These are phyloP conservation scores for Mycena sp. DNA, from an alignment of 1,284 basidiomycete species.

Conservation along the genomic window DNA sequence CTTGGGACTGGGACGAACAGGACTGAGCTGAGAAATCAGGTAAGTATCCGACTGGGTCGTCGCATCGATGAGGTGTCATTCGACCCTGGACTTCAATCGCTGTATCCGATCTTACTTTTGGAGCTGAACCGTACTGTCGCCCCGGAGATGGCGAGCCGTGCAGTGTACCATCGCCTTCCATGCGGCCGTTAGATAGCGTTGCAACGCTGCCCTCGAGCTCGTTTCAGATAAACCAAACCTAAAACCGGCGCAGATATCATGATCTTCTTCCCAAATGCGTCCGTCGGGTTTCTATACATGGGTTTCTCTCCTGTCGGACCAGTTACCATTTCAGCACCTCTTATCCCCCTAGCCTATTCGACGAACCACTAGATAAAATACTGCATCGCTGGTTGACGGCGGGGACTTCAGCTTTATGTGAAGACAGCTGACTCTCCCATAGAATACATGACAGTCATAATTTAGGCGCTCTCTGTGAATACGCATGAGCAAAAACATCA, in stretches of 20 bases:
- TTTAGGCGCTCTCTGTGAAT: too few species aligned
- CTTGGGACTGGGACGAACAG: conserved; percentile 34
- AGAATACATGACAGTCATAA: too few species aligned
- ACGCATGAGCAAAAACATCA: too few species aligned
- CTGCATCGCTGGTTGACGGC: too few species aligned
- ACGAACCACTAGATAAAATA: too few species aligned
- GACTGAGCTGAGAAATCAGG: not conserved
- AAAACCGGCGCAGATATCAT: conserved; percentile 8
- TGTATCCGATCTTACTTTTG: conserved; percentile 42
- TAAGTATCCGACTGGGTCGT: conserved; percentile 41
- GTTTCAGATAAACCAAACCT: conserved; percentile 13
- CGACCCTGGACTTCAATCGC: conserved; percentile 43
- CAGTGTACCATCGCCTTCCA: conserved; percentile 46
- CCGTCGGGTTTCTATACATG: conserved; percentile 1
- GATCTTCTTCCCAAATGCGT: conserved; percentile 9
- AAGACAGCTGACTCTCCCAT: too few species aligned
- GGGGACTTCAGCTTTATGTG: too few species aligned
- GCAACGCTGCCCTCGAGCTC: conserved; percentile 18
- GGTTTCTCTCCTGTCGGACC: not conserved
- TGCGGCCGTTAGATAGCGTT: conserved; percentile 43
- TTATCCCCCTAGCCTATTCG: too few species aligned
- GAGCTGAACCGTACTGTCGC: conserved; percentile 35
- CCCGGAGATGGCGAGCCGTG: conserved; percentile 36
- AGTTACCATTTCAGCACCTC: too few species aligned
- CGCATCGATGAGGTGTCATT: conserved; percentile 41